Evolutionary conservation across 306 rosid species (phyloP).

Genomic region (Carpinus fangiana): DNA sequence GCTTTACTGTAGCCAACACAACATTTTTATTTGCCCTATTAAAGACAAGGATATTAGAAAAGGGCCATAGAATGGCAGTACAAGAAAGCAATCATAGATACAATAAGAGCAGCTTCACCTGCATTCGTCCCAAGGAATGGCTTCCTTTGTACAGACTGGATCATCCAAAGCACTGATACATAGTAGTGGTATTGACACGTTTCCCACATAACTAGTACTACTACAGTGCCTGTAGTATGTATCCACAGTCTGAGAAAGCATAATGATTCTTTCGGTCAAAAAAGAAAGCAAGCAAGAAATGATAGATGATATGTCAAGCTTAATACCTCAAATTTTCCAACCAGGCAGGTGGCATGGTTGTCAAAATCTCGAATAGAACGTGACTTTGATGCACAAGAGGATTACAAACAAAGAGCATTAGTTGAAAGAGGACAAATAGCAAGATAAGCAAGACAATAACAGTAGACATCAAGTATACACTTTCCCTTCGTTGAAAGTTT

Average conservation of each 20-base stretch:
- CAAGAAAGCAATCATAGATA: slow-evolving; percentile 9
- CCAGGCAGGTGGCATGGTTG: slow-evolving; percentile 74
- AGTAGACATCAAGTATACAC: background rate
- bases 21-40: slow-evolving; percentile 64
- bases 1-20: slow-evolving; percentile 73
- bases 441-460: background rate
- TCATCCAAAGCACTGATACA: slow-evolving; percentile 95
- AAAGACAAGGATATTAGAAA: slow-evolving; percentile 4
- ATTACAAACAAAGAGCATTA: slow-evolving; percentile 14
- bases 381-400: slow-evolving; percentile 57
- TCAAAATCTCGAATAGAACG: slow-evolving; percentile 89
- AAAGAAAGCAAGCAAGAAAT: slow-evolving; percentile 9
- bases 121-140: slow-evolving; percentile 99
- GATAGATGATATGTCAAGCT: slow-evolving; percentile 15
- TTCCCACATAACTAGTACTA: slow-evolving; percentile 71
- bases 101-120: slow-evolving; percentile 52
- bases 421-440: slow-evolving; percentile 18
- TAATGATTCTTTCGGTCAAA: slow-evolving; percentile 17
- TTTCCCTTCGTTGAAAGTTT: background rate
- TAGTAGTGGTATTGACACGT: slow-evolving; percentile 85
- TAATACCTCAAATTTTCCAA: slow-evolving; percentile 89
- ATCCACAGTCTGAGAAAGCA: slow-evolving; percentile 81
- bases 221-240: slow-evolving; percentile 84
- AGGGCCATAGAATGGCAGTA: slow-evolving; percentile 21
- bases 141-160: slow-evolving; percentile 94